phyloP scores from a whole-genome alignment of 2,329 filamentous ascomycete genomes.

The Waltergamsia citrina region DNA sequence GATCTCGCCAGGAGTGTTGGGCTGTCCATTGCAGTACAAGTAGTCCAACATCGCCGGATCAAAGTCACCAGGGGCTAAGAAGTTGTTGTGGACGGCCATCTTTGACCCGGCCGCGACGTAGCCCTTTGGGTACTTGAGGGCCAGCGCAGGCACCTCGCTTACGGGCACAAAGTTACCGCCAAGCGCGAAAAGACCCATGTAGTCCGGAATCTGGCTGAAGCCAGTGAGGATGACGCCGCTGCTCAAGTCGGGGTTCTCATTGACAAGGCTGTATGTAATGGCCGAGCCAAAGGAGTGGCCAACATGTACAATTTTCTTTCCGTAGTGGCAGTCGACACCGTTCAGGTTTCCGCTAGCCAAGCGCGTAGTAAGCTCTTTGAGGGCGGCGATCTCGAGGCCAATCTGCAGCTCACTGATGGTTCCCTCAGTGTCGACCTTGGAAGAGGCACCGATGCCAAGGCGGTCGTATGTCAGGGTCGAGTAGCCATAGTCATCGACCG shows the following conservation, averaged over 20 bases:
- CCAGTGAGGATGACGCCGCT: constrained; percentile 53
- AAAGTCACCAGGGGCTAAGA: constrained; percentile 43
- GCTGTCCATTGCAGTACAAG: constrained; percentile 39
- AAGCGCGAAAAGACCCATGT: constrained; percentile 29
- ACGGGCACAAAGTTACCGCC: constrained; percentile 38
- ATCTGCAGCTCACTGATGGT: constrained; percentile 51
- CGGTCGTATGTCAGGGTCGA: constrained; percentile 53
- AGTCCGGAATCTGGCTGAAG: constrained; percentile 40
- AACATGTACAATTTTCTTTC: constrained; percentile 41
- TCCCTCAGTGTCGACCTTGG: constrained; percentile 49
- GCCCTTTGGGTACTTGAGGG: constrained; percentile 29
- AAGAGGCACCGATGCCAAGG: constrained; percentile 49
- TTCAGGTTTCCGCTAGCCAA: constrained; percentile 34
- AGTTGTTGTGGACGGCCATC: constrained; percentile 40
- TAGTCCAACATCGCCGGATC: constrained; percentile 40
- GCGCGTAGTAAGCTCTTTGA: constrained; percentile 40
- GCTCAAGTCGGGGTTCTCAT: constrained; percentile 39
- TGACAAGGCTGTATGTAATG: constrained; percentile 45
- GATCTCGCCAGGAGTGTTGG: constrained; percentile 48
- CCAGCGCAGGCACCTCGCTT: constrained; percentile 14
- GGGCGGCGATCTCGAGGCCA: constrained; percentile 46
- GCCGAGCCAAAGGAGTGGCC: constrained; percentile 57
- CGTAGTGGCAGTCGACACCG: constrained; percentile 23
- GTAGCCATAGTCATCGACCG: constrained; percentile 44
- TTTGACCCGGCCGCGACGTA: constrained; percentile 40